Percentiles rank a stretch among this genome's conserved stretches.
Evolutionary conservation across 768 basidiomycete species (phyloP).

Genomic region (Trametes cinnabarina): DNA sequence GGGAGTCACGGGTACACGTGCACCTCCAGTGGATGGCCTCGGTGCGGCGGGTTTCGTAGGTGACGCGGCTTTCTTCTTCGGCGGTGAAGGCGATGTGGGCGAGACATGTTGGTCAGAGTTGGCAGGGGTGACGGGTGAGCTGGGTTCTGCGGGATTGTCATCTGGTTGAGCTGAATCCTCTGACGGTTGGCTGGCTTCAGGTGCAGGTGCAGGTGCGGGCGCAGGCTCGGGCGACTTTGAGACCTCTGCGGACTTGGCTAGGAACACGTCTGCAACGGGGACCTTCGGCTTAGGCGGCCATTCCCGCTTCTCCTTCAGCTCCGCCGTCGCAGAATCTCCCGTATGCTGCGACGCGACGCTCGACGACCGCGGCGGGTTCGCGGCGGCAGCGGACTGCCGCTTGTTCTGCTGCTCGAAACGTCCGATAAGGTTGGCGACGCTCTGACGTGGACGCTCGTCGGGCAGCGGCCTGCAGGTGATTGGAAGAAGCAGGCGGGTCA

Average conservation of each 20-base stretch:
- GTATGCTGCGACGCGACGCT: conserved; percentile 64
- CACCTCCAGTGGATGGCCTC: conserved; percentile 17
- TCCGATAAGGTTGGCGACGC: conserved; percentile 88
- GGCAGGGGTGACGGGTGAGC: conserved; percentile 9
- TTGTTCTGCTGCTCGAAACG: conserved; percentile 83
- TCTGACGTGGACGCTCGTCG: conserved; percentile 83
- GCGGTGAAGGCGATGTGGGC: conserved; percentile 8
- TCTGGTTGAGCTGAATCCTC: not conserved
- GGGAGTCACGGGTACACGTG: conserved; percentile 17
- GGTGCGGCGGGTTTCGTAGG: conserved; percentile 16
- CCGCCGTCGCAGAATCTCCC: conserved; percentile 64
- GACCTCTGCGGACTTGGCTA: not conserved
- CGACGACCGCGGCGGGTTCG: conserved; percentile 51
- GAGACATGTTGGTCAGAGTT: conserved; percentile 10
- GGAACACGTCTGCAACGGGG: not conserved
- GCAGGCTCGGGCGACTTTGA: conserved; percentile 16
- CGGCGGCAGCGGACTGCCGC: conserved; percentile 45
- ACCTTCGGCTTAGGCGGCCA: conserved; percentile 55
- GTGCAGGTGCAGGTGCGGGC: conserved; percentile 7
- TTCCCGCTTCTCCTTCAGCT: conserved; percentile 69
- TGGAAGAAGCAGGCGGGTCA: not conserved
- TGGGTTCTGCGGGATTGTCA: conserved; percentile 13
- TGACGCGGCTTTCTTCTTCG: conserved; percentile 15
- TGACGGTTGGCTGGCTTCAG: conserved; percentile 4
- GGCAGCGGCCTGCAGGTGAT: conserved; percentile 64